Evolutionary conservation across 2,329 filamentous ascomycete genomes (phyloP).

Genomic region (Aschersonia sp.): DNA sequence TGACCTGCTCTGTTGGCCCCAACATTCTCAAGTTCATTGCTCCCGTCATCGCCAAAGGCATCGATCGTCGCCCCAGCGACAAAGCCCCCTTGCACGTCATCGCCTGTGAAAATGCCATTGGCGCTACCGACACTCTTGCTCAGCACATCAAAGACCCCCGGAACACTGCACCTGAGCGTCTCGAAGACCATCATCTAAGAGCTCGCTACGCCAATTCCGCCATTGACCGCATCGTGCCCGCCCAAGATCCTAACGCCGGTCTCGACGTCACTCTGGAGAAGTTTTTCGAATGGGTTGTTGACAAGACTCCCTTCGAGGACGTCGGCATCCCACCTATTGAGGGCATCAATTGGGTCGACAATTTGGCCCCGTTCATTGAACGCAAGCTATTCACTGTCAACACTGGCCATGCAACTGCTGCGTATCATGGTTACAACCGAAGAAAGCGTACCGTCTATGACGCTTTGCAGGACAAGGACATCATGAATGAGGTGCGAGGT

Average conservation of each 20-base stretch:
- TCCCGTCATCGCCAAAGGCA: constrained; percentile 86
- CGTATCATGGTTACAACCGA: constrained; percentile 84
- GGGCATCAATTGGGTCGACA: constrained; percentile 83
- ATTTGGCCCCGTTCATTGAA: constrained; percentile 92
- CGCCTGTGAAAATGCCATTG: constrained; percentile 96
- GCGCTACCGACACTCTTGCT: constrained; percentile 78
- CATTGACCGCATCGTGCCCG: constrained; percentile 94
- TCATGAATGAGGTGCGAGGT: constrained; percentile 64
- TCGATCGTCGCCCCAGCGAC: constrained; percentile 56
- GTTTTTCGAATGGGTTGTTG: constrained; percentile 98
- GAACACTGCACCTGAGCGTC: constrained; percentile 54
- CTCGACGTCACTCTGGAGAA: constrained; percentile 93
- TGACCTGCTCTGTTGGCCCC: constrained; percentile 94
- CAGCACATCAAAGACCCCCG: constrained; percentile 61
- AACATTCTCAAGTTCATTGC: constrained; percentile 95
- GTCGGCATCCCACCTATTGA: constrained; percentile 54
- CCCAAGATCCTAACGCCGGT: constrained; percentile 65
- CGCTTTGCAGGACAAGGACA: constrained; percentile 65
- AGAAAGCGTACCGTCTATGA: constrained; percentile 84
- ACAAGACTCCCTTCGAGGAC: constrained; percentile 68
- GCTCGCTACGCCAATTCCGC: constrained; percentile 94
- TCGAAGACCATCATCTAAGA: constrained; percentile 54
- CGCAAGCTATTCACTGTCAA: constrained; percentile 99
- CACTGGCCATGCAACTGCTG: constrained; percentile 89
- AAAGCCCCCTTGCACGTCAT: constrained; percentile 71